Percentiles rank a stretch among this genome's conserved stretches.
phyloP scores from a whole-genome alignment of 2,329 filamentous ascomycete species.

The Saccharata proteae region DNA sequence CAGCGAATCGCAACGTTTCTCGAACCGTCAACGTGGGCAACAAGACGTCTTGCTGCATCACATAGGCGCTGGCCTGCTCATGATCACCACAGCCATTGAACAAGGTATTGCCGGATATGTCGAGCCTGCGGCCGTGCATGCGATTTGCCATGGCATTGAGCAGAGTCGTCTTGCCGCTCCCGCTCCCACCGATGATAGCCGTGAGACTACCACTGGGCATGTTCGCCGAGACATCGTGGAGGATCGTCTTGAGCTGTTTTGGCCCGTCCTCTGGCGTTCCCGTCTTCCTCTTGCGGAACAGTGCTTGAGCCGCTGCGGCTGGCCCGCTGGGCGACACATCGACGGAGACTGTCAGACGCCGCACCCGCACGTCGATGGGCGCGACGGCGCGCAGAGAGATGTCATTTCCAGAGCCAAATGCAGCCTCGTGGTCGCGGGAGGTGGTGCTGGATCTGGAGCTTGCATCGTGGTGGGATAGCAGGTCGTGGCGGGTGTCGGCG shows the following conservation, averaged over 20 bases:
- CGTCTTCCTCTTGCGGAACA: slow-evolving; percentile 14
- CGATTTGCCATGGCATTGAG: slow-evolving; percentile 61
- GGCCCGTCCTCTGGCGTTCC: slow-evolving; percentile 7
- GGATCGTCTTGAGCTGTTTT: slow-evolving; percentile 35
- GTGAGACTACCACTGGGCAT: slow-evolving; percentile 56
- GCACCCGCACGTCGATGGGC: slow-evolving; percentile 42
- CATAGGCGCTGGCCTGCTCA: slow-evolving; percentile 48
- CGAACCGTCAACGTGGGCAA: slow-evolving; percentile 62
- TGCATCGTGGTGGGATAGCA: neutral
- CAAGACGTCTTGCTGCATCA: slow-evolving; percentile 65
- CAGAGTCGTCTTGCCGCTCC: slow-evolving; percentile 49
- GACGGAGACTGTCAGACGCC: slow-evolving; percentile 43
- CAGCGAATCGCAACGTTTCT: slow-evolving; percentile 62
- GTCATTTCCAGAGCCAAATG: slow-evolving; percentile 18
- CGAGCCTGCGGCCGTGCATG: slow-evolving; percentile 44
- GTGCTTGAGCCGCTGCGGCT: slow-evolving; percentile 8
- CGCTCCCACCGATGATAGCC: slow-evolving; percentile 63
- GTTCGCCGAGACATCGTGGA: slow-evolving; percentile 52
- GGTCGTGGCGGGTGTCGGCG: neutral
- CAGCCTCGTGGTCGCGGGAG: no score
- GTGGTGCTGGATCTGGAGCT: no score
- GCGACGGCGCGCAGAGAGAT: slow-evolving; percentile 40
- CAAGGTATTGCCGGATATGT: slow-evolving; percentile 40
- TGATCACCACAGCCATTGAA: slow-evolving; percentile 58
- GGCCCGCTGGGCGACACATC: slow-evolving; percentile 40